Conservation (phyloP, 371 early-diverging fungal genomes). For the Saksenaea vasiformis region DNA sequence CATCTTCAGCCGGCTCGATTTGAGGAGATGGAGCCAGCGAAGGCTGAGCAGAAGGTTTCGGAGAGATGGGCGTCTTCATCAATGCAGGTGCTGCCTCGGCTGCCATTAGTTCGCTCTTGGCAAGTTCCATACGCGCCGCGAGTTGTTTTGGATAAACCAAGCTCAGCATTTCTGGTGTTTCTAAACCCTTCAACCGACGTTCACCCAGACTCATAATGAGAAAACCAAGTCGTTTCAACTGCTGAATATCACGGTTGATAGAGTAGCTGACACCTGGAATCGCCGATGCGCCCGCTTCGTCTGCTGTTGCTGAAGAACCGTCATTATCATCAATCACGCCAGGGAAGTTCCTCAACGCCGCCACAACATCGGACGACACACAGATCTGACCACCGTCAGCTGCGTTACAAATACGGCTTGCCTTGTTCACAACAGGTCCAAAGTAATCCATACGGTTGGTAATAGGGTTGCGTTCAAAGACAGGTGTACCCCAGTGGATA, state of each 20-base stretch:
- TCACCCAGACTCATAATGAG: constrained; percentile 79
- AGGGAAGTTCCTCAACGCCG: constrained; percentile 48
- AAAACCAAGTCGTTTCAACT: constrained; percentile 73
- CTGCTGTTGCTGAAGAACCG: not conserved
- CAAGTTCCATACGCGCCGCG: constrained; percentile 46
- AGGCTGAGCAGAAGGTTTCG: not conserved
- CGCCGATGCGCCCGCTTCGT: constrained; percentile 16
- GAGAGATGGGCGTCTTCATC: not conserved
- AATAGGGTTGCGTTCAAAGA: constrained; percentile 89
- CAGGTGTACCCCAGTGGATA: constrained; percentile 90
- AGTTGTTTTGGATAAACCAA: constrained; percentile 69
- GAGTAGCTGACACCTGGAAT: constrained; percentile 21
- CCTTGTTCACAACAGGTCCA: constrained; percentile 92
- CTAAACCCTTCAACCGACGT: constrained; percentile 84
- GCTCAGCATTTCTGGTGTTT: constrained; percentile 86
- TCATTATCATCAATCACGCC: constrained; percentile 37
- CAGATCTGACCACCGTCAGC: constrained; percentile 95
- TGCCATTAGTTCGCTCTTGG: constrained; percentile 34
- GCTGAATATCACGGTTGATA: constrained; percentile 60
- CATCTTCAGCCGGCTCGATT: not conserved
- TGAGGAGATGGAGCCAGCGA: not conserved
- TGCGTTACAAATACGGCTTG: constrained; percentile 83
- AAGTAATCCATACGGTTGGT: constrained; percentile 96
- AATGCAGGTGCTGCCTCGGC: constrained; percentile 4
- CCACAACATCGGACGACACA: constrained; percentile 66